Conservation (phyloP, 306 rosid genomes). For the Amphicarpaea edgeworthii region DNA sequence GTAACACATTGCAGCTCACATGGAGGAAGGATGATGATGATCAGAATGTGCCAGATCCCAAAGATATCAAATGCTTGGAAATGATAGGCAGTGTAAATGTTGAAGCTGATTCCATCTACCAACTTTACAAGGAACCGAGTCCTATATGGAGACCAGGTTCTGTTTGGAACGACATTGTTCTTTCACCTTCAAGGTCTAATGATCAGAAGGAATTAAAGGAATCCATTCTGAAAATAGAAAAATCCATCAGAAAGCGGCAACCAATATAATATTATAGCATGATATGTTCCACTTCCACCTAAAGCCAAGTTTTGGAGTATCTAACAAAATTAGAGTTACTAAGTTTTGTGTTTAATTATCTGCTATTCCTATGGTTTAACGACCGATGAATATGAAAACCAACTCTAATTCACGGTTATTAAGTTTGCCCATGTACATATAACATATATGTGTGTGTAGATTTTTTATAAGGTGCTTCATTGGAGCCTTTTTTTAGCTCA, state of each 20-base stretch:
- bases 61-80: conserved; percentile 58
- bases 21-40: conserved; percentile 69
- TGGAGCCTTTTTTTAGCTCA: conserved; percentile 15
- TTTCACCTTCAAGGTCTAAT: conserved; percentile 60
- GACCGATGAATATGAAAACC: neutral
- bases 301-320: conserved; percentile 35
- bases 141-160: conserved; percentile 53
- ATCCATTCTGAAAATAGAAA: conserved; percentile 63
- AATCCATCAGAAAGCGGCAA: conserved; percentile 17
- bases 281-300: neutral
- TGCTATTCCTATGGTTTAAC: neutral
- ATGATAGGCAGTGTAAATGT: conserved; percentile 59
- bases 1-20: conserved; percentile 63
- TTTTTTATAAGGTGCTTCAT: neutral
- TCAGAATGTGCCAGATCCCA: conserved; percentile 55
- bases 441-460: neutral
- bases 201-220: conserved; percentile 62
- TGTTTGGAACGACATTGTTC: conserved; percentile 69
- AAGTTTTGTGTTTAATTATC: neutral
- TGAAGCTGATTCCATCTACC: conserved; percentile 74
- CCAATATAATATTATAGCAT: neutral
- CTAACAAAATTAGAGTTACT: conserved; percentile 3
- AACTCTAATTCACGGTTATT: neutral
- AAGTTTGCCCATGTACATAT: neutral
- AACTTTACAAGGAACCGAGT: conserved; percentile 64